These are phyloP conservation scores for Botrytis deweyae DNA, from an alignment of 2,329 filamentous ascomycete species.

Conservation along the genomic window DNA sequence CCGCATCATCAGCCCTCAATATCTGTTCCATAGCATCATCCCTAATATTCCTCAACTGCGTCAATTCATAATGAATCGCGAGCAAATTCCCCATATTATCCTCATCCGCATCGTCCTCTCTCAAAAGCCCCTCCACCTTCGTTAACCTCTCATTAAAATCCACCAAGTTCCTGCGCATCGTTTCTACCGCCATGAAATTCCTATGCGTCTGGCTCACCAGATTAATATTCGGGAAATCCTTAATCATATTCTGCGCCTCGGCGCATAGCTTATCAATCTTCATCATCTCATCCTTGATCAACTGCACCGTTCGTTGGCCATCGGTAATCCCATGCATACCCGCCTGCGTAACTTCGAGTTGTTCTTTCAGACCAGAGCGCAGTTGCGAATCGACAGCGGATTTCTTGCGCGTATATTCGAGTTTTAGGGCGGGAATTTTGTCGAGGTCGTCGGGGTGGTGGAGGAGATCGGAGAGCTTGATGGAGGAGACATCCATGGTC, in stretches of 20 bases:
- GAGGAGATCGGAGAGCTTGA: constrained; percentile 85
- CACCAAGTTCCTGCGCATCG: constrained; percentile 89
- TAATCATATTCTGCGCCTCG: constrained; percentile 95
- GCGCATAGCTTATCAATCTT: constrained; percentile 97
- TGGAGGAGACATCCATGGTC: constrained; percentile 40
- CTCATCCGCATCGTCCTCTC: constrained; percentile 78
- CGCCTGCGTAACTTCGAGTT: constrained; percentile 89
- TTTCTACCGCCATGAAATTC: constrained; percentile 91
- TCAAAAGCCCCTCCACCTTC: constrained; percentile 74
- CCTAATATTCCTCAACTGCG: constrained; percentile 85
- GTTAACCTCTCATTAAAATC: constrained; percentile 77
- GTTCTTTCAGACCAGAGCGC: constrained; percentile 81
- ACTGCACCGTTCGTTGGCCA: constrained; percentile 85
- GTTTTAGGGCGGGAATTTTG: constrained; percentile 85
- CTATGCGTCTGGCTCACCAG: constrained; percentile 90
- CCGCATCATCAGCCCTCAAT: constrained; percentile 67
- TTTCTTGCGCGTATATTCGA: constrained; percentile 94
- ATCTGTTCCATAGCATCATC: constrained; percentile 98
- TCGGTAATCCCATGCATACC: constrained; percentile 88
- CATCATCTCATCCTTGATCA: constrained; percentile 97
- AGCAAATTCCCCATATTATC: constrained; percentile 92
- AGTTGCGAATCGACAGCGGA: constrained; percentile 86
- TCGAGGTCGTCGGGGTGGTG: constrained; percentile 96
- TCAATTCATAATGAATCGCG: constrained; percentile 87
- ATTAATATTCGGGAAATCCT: constrained; percentile 92